Base-by-base conservation (phyloP, 345 rosid genomes). In the Citrus hindsii region DNA sequence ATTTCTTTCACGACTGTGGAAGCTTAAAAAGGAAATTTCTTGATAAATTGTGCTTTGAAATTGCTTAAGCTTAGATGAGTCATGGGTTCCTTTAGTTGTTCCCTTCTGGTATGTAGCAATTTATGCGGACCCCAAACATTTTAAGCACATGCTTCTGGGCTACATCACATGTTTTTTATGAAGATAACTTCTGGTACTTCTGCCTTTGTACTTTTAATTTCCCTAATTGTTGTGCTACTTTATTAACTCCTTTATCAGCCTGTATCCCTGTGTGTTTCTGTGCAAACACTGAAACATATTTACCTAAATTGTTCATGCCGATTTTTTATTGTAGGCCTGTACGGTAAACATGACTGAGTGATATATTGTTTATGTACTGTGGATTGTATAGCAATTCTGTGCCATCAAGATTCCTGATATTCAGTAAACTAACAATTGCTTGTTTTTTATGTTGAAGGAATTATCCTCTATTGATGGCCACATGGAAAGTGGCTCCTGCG, bases 401-500 rank as follows among this genome's bases (percentile, higher is more conserved):
- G 16, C 27, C 48, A 35, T 62, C 14, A 18, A 59, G 19, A 65
- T 74, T 69, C 51, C 75, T 46, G 38, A 32, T 69, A 16, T 69
- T 56, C 30, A 13, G 18, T 24, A 56, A 65, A 53, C 77, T 83
- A 76, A 67, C 13, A 51, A 55, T 60, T 76, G 13, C 8, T 76
- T 78, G 25, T 63, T 63, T 28, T 64, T 76, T 83, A 18, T 80
- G 55, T 73, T 89, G 88, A 89, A 93, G 98, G 99, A 96, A 96
- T 82, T 94, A 97, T 79, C 99, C 98, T 1, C 80, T 97, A 22
- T 84, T 94, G 89, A 89, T 97, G 98, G 97, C 98, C 66, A 80
- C 89, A 70, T 94, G 99, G 98, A 97, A 97, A 84, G 97, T 94
- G 30, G 99, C 99, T 84, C 98, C 99, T 79, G 92, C 99, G 53